Conservation (phyloP, 768 basidiomycete species). For the Lyophyllum semitale region DNA sequence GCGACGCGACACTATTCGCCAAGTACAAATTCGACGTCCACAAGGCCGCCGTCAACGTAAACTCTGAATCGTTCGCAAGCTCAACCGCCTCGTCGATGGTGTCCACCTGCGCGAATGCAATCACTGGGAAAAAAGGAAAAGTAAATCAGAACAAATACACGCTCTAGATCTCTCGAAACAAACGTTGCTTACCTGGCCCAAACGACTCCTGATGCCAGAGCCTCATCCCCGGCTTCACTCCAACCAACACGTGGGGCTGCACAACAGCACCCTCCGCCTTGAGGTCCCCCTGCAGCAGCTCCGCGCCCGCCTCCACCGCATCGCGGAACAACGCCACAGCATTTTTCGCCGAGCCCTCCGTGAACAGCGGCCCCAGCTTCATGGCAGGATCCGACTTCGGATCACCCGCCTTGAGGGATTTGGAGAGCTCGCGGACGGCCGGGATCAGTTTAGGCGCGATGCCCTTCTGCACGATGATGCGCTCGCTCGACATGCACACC, state of each 20-base stretch:
- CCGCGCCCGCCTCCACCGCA: slow-evolving; percentile 45
- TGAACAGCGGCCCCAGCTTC: slow-evolving; percentile 44
- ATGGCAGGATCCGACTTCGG: slow-evolving; percentile 25
- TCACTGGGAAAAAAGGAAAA: slow-evolving; percentile 29
- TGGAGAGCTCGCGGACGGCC: slow-evolving; percentile 32
- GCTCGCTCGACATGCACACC: slow-evolving; percentile 61
- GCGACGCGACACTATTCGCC: slow-evolving; percentile 46
- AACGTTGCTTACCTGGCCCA: slow-evolving; percentile 46
- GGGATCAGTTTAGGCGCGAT: slow-evolving; percentile 36
- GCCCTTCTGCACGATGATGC: slow-evolving; percentile 51
- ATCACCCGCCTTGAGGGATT: slow-evolving; percentile 41
- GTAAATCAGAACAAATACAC: not conserved
- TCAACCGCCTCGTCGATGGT: slow-evolving; percentile 56
- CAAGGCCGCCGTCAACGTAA: slow-evolving; percentile 50
- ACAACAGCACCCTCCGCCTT: slow-evolving; percentile 40
- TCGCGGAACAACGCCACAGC: slow-evolving; percentile 45
- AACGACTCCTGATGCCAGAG: slow-evolving; percentile 64
- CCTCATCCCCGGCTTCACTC: slow-evolving; percentile 50
- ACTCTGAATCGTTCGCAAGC: slow-evolving; percentile 55
- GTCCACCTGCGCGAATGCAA: slow-evolving; percentile 45
- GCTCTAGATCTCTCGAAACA: not conserved
- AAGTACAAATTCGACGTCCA: slow-evolving; percentile 50
- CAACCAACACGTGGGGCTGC: slow-evolving; percentile 52
- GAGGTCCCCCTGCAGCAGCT: slow-evolving; percentile 46
- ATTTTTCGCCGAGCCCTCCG: slow-evolving; percentile 44